Conservation (phyloP, 2,329 filamentous ascomycete species). For the Ophiognomonia clavigignenti-juglandacearum region DNA sequence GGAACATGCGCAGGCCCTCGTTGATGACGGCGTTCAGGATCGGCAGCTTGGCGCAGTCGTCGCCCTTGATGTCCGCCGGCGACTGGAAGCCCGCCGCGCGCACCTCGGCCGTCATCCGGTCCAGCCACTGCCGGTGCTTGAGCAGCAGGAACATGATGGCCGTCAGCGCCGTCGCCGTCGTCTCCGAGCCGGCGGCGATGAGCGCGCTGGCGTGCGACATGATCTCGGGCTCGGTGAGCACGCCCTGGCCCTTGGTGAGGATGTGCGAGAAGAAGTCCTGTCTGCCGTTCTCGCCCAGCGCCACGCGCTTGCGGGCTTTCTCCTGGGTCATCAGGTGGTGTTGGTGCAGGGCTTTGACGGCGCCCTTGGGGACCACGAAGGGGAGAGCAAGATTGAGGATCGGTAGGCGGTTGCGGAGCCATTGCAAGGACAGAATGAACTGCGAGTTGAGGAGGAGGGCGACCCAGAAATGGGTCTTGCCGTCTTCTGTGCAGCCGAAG, state of each 20-base stretch:
- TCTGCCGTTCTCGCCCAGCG: neutral
- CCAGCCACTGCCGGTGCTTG: neutral
- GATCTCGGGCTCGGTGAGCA: neutral
- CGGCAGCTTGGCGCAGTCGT: too few relatives aligned
- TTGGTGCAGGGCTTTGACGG: too few relatives aligned
- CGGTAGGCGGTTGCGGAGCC: too few relatives aligned
- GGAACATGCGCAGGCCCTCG: too few relatives aligned
- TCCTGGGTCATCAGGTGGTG: neutral
- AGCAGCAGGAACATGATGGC: neutral
- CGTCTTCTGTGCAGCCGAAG: slow-evolving; percentile 17
- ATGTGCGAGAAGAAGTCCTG: slow-evolving; percentile 2
- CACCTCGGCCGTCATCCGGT: slow-evolving; percentile 3
- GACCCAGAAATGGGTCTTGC: too few relatives aligned
- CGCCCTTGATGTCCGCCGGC: too few relatives aligned
- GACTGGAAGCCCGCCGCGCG: slow-evolving; percentile 6
- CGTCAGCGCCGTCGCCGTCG: neutral
- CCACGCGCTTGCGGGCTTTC: neutral
- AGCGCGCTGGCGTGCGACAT: neutral
- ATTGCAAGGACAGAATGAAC: too few relatives aligned
- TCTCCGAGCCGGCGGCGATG: slow-evolving; percentile 5
- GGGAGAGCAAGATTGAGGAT: too few relatives aligned
- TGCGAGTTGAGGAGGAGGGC: too few relatives aligned
- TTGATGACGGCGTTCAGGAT: too few relatives aligned
- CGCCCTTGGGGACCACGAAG: too few relatives aligned
- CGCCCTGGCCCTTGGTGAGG: neutral